Evolutionary conservation across 225 moss, liverwort and hornwort genomes (phyloP).

Genomic region (Pseudoscleropodium purum): DNA sequence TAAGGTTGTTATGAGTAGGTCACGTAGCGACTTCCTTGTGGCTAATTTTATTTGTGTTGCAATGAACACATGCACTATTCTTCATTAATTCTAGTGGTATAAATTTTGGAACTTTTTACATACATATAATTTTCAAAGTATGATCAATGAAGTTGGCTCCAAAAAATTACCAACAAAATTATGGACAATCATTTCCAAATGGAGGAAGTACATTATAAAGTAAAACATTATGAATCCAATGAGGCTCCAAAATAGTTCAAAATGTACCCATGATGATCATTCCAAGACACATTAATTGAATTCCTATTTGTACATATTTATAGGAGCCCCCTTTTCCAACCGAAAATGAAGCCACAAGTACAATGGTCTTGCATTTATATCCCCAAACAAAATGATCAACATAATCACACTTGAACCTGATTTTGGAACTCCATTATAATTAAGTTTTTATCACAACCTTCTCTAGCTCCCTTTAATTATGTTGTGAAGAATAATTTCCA

Average conservation of each 20-base stretch:
- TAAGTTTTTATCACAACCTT: not conserved
- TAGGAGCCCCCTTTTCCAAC: not conserved
- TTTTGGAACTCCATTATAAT: not conserved
- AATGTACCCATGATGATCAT: not conserved
- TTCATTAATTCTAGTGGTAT: no score
- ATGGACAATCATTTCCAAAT: no score
- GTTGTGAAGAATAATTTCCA: not conserved
- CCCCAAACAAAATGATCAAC: not conserved
- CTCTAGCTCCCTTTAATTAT: not conserved
- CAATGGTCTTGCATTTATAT: not conserved
- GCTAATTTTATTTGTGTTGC: no score
- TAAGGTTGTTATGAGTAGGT: no score
- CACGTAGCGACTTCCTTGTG: no score
- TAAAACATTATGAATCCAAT: not conserved
- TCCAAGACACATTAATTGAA: not conserved
- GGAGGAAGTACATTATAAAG: no score
- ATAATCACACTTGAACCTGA: not conserved
- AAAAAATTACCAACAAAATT: no score
- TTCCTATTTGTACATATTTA: not conserved
- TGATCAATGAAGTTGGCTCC: no score
- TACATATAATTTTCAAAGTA: no score
- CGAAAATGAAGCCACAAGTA: not conserved
- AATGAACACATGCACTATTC: no score
- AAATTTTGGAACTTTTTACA: no score
- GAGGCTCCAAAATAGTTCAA: not conserved